phyloP scores from a whole-genome alignment of 306 rosid species.

The Prosopis cineraria region DNA sequence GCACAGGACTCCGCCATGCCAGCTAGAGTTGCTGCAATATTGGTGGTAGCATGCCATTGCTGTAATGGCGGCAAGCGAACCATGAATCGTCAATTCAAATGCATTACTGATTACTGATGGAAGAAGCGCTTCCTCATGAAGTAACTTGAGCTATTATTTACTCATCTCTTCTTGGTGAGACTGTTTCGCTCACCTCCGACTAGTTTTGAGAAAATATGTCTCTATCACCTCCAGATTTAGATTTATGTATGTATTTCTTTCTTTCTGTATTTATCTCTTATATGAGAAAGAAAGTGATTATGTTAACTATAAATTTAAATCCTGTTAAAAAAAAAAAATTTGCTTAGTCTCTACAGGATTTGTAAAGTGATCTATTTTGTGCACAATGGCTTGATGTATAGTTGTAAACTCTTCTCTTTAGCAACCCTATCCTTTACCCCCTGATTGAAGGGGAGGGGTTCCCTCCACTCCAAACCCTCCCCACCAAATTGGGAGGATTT shows the following conservation, averaged over 20 bases:
- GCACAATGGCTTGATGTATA: neutral
- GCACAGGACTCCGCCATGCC: slow-evolving; percentile 51
- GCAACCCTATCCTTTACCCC: no score
- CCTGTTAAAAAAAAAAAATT: no score
- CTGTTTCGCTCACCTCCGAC: neutral
- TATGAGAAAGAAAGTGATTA: no score
- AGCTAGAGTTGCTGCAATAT: slow-evolving; percentile 40
- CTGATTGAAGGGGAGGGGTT: no score
- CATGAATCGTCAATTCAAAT: slow-evolving; percentile 4
- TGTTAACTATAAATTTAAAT: no score
- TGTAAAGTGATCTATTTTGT: no score
- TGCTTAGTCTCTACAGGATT: neutral
- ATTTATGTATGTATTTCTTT: neutral
- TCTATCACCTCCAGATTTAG: no score
- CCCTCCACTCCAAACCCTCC: no score
- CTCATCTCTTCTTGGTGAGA: neutral
- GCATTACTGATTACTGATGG: neutral
- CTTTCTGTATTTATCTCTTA: neutral
- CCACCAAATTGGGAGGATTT: no score
- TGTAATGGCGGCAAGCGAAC: neutral
- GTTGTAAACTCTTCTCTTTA: neutral
- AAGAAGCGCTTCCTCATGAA: neutral
- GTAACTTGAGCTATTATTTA: neutral
- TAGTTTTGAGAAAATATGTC: neutral
- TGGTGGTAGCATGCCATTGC: slow-evolving; percentile 31